Evolutionary conservation across 148 eudicot genomes (phyloP), one percentile per base, ranked within the genome.

Genomic region (Rhododendron griersonianum): DNA sequence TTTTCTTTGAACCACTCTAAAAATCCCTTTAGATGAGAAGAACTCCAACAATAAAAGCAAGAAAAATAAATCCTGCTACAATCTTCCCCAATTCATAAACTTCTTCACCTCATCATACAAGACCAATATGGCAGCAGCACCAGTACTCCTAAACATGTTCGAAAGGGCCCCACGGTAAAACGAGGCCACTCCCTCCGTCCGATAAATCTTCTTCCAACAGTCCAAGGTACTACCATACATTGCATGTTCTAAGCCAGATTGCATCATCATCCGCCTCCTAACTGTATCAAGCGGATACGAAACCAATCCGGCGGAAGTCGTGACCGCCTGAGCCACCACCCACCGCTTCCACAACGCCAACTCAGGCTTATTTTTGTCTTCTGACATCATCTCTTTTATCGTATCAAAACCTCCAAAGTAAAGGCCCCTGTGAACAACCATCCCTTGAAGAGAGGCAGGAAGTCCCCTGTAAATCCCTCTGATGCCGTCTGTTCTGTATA

Each of bases 201-300:
- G 89, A 23, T 94, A 94, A 14, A 97, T 95, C 80, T 92, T 97
- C 90, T 87, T 91, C 99, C 99, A 97, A 85, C 99, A 97, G n/a
- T 95, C 94, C 11, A 93, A 37, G 69, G 99, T 97, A 80, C 86
- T 92, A 41, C 80, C 80, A 88, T 94, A 97, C 98, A 95, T 93
- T 23, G 91, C 95, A 73, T 81, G 80, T 41, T 91, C 94, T 10
- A 91, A 41, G 25, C 99, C 99, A 2, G 99, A 95, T 61, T 97
- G 99, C 99, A 97, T 97, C 99, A 97, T 97, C 98, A 97, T 97
- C 77, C 98, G 91, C 89, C 99, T 91, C 80, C 99, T 85, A 14
- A 95, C 99, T 0, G 99, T 97, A 88, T 97, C 98, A 55, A 97
- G 84, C 1, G 99, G 99, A 85, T 97, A 97, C 3, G 99, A 97